Evolutionary conservation across 1,284 basidiomycete species (phyloP), one percentile per base, ranked within the genome.

Genomic region (Coniferiporia weirii): DNA sequence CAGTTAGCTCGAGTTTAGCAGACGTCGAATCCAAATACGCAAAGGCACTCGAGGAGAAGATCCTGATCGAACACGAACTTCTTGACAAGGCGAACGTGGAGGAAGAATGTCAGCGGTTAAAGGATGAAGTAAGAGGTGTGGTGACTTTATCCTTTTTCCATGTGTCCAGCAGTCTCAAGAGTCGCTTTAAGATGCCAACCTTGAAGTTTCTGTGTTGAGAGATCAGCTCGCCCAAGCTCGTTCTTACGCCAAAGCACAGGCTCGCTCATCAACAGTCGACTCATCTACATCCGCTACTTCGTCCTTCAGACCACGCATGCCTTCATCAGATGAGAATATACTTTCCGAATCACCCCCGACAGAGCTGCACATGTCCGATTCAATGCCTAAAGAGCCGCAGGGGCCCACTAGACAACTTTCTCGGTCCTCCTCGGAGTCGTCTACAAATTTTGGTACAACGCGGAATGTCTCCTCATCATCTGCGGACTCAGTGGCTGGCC

Each of bases 11-110:
- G 36, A 95, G 92, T 65, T 76, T 98, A 60, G 87, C 89, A 1
- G 97, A 99, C 72, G 80, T 94, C 69, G 96, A 99, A 75, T 79
- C 82, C 63, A 93, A 89, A 70, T 98, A 98, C 75, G 87, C 94
- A 64, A 84, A 87, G 61, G 90, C 91, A 1, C 79, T 99, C 53
- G 97, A 99, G 73, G 93, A 98, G 75, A 98, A 98, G 73, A 98
- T 97, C 52, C 75, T 99, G 48, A 79, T 99, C 36, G 97, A 99
- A 72, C 93, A 98, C 66, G 97, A 99, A 70, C 77, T 99, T n/a
- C 76, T 98, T 47, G 89, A 90, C 71, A 96, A 95, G 73, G 89
- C 92, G 3, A 86, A 81, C 63, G 70, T 98, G 40, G 95, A 98
- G 69, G 95, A 97, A 71, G 92, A 97, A 68, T 84, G 82, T 54